Evolutionary conservation across 2,329 filamentous ascomycete genomes (phyloP), one percentile per base, ranked within the genome.

Genomic region (Passalora sequoiae): DNA sequence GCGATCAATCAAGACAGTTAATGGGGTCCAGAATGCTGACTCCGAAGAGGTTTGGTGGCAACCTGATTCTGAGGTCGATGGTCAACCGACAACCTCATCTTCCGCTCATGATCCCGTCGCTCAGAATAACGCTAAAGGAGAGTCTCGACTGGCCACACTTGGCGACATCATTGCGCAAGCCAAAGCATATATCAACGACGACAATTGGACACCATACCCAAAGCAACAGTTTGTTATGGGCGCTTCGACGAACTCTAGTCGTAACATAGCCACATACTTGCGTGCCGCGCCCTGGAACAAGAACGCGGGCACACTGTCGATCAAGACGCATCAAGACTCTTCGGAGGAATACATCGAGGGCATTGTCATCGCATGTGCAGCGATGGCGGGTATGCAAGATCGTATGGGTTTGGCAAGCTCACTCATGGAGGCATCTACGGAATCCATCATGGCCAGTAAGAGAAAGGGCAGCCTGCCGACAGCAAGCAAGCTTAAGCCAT

Each of bases 301-400:
- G 32, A 25, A 30, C 7, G 22, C 24, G 4, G 40, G 40, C 2
- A 29, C 24, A 5, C 24, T 43, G 2, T 20, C 22, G 10, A 37
- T 43, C 10, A 24, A 21, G 8, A 25, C 40, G 22, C 16, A 30
- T 8, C 16, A 31, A 5, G 10, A 12, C 19, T 12, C 19, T 9
- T 20, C 32, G 2, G 20, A 29, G 3, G 40, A 38, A 20, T 24
- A 37, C 24, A 38, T 43, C 16, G 40, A 43, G 17, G 40, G 40
- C 22, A 37, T 43, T 10, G 32, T 43, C 32, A 43, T 43, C 12
- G 40, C 25, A 3, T 29, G 31, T 8, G 40, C 40, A 13, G 40
- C 40, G 2, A 37, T 43, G 40, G 40, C 38, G 3, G 40, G 40
- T 16, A 43, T 43, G 40, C 40, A 43, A 22, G 40, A 43, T 27